phyloP scores from a whole-genome alignment of 768 basidiomycete genomes.

The Steccherinum ochraceum region DNA sequence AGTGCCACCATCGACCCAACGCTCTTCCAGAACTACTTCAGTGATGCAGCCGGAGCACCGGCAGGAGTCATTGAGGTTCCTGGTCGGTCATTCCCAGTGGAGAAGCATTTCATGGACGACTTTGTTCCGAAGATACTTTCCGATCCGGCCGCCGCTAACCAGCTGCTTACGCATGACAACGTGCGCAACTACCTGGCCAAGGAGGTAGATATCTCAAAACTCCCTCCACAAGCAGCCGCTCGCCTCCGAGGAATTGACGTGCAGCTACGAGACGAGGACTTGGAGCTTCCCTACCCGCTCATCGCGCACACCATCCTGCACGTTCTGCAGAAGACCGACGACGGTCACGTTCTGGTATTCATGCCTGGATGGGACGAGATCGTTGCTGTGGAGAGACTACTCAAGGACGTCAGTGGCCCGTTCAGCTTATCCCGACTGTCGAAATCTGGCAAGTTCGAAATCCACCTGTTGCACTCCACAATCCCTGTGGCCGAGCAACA shows the following conservation, averaged over 20 bases:
- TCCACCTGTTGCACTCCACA: constrained; percentile 85
- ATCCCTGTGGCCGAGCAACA: constrained; percentile 88
- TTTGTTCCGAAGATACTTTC: constrained; percentile 47
- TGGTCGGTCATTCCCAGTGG: constrained; percentile 89
- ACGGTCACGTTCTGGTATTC: constrained; percentile 88
- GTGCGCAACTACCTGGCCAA: constrained; percentile 67
- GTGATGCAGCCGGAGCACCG: constrained; percentile 47
- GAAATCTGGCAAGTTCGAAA: constrained; percentile 50
- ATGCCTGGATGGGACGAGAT: constrained; percentile 95
- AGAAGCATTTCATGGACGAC: constrained; percentile 76
- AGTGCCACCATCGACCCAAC: constrained; percentile 92
- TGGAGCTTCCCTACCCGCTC: constrained; percentile 76
- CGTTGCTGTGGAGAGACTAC: constrained; percentile 53
- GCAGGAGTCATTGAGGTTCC: constrained; percentile 77
- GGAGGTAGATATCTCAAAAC: constrained; percentile 44
- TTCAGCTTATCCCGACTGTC: constrained; percentile 32
- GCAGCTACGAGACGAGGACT: constrained; percentile 37
- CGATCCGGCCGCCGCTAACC: constrained; percentile 26
- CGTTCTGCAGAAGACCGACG: constrained; percentile 64
- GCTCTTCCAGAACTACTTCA: constrained; percentile 87
- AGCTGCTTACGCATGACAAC: constrained; percentile 58
- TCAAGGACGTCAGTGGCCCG: constrained; percentile 53
- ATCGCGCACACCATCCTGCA: constrained; percentile 78
- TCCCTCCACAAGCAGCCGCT: constrained; percentile 9
- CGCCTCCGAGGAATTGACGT: not conserved